A percentile compares a stretch with the other conserved stretches of the same genome.
These are phyloP conservation scores for Avena atlantica DNA, from an alignment of 176 grass and related monocot genomes.

Conservation along the genomic window DNA sequence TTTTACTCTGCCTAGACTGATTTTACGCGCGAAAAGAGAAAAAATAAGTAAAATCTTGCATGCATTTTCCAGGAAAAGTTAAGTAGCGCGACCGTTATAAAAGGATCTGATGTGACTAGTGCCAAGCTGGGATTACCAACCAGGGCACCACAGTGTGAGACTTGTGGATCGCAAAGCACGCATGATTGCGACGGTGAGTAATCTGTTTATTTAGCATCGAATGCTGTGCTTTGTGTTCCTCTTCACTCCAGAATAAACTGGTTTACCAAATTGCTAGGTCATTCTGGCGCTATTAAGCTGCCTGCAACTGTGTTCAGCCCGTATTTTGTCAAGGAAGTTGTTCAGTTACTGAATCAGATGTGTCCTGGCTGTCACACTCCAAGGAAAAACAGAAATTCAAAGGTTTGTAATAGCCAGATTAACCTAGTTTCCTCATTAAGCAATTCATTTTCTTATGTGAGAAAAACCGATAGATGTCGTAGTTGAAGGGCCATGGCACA, in stretches of 20 bases:
- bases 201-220: slow-evolving; percentile 18
- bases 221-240: slow-evolving; percentile 18
- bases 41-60: neutral
- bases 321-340: slow-evolving; percentile 72
- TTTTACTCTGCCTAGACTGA: slow-evolving; percentile 3
- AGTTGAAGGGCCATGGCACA: slow-evolving; percentile 1
- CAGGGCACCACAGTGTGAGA: slow-evolving; percentile 60
- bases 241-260: slow-evolving; percentile 31
- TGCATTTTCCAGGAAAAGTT: slow-evolving; percentile 68
- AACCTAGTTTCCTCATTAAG: slow-evolving; percentile 22
- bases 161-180: slow-evolving; percentile 62
- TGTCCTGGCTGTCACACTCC: slow-evolving; percentile 72
- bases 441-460: slow-evolving; percentile 20
- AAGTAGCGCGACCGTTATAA: slow-evolving; percentile 58
- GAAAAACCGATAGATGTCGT: neutral
- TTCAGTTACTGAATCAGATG: slow-evolving; percentile 86
- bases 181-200: slow-evolving; percentile 82
- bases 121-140: slow-evolving; percentile 82
- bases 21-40: neutral
- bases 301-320: slow-evolving; percentile 68
- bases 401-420: slow-evolving; percentile 58
- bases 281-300: slow-evolving; percentile 76
- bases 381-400: slow-evolving; percentile 58
- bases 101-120: slow-evolving; percentile 75
- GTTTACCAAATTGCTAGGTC: slow-evolving; percentile 62